Base-by-base conservation (phyloP, 495 filamentous ascomycete genomes). In the Xylaria flabelliformis region DNA sequence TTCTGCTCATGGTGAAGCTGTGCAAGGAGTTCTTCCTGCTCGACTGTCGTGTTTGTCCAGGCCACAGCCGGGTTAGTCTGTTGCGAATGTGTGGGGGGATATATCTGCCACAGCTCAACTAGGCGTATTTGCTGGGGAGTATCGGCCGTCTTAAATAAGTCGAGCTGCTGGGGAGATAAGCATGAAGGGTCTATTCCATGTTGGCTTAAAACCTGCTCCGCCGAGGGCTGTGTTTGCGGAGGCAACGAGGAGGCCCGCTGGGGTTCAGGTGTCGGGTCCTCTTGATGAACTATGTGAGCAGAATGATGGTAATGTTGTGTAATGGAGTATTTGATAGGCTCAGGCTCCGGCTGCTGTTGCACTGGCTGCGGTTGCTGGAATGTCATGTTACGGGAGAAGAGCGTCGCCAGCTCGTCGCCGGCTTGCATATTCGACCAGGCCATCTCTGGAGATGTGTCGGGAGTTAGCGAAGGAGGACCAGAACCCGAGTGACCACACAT, bases 231-330 rank as follows among this genome's bases (percentile, higher is more conserved):
- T 8, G 76, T 82, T 65, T 83, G 81, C 1, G 82, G 80, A 8
- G 85, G 86, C 36, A 86, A 83, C 15, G 86, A 88, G 26, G 84
- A 81, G 13, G 83, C 81, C 44, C 86, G 77, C n/a, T 82, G 79
- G 10, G 71, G 72, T 72, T 80, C 76, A 24, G 73, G 62, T 34
- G 75, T 69, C 2, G 76, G 70, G n/a, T 81, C 74, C 8, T 81
- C 69, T 42, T 77, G 73, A 29, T 74, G 77, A 24, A 73, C 82
- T 13, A 86, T 36, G 73, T 93, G 91, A 36, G 89, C 80, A 2
- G 91, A 92, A 77, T 94, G 92, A 74, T 91, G 89, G 78, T 94
- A 94, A 79, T 94, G 92, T 73, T 91, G 90, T 15, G 91, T 86
- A 73, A 93, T 87, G 67, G 89, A 91, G 81, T 93, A 93, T 65